Conservation (phyloP, 169 alveolate species). For the Plasmodium ovale region DNA sequence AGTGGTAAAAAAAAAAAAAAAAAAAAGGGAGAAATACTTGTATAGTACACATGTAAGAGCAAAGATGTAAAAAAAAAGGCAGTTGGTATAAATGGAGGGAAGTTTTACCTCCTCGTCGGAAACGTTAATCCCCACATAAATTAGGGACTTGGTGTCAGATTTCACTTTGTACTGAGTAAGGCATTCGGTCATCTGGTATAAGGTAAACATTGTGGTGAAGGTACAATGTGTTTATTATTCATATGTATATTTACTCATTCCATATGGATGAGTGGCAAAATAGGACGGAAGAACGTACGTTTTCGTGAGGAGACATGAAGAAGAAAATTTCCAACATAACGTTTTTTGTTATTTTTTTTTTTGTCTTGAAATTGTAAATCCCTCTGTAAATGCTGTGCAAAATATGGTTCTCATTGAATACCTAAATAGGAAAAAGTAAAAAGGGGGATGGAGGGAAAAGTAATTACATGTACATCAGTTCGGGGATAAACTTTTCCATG, state of each 20-base stretch:
- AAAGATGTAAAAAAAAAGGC: background rate
- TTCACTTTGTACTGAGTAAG: slow-evolving; percentile 45
- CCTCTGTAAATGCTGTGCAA: slow-evolving; percentile 65
- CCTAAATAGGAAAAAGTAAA: slow-evolving; percentile 9
- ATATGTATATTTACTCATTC: background rate
- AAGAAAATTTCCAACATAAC: slow-evolving; percentile 44
- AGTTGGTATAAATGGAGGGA: too few relatives aligned
- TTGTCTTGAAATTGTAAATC: slow-evolving; percentile 18
- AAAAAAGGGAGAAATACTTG: background rate
- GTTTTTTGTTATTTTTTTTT: slow-evolving; percentile 54
- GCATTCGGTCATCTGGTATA: slow-evolving; percentile 48
- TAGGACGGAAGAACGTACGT: slow-evolving; percentile 10
- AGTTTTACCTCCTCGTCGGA: slow-evolving; percentile 22
- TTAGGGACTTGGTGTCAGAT: slow-evolving; percentile 27
- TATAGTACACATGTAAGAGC: background rate
- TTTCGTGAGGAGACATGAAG: slow-evolving; percentile 57
- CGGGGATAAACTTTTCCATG: too few relatives aligned
- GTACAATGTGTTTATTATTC: background rate
- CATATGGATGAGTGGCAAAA: background rate
- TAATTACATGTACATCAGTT: background rate
- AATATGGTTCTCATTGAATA: slow-evolving; percentile 49
- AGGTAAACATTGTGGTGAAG: background rate
- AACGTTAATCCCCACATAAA: slow-evolving; percentile 63
- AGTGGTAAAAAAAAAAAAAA: too few relatives aligned
- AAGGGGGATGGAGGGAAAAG: background rate